Conservation (phyloP, 345 rosid species). For the Citrus medica region DNA sequence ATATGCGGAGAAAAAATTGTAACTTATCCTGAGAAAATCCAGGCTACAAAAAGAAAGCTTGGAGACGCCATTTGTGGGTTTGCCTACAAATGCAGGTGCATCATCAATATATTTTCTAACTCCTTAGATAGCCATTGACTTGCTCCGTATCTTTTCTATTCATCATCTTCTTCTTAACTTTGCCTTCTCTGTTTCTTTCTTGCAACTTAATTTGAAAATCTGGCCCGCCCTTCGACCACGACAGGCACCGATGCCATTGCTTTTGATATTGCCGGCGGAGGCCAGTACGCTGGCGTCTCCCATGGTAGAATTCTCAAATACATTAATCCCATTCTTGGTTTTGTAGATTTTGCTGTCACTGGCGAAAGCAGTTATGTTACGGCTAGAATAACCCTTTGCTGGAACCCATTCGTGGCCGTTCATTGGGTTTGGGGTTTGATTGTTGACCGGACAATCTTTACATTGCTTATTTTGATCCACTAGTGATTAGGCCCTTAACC, state of each 20-base stretch:
- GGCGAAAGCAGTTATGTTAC: slow-evolving; percentile 24
- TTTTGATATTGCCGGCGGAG: neutral
- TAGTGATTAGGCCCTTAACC: too few species aligned
- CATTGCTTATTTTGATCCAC: slow-evolving; percentile 21
- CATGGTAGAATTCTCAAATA: slow-evolving; percentile 44
- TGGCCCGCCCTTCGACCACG: neutral
- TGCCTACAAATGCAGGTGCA: too few species aligned
- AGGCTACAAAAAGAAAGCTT: too few species aligned
- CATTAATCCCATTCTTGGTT: slow-evolving; percentile 25
- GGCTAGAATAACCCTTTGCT: slow-evolving; percentile 16
- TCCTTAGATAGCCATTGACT: too few species aligned
- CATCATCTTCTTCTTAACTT: neutral
- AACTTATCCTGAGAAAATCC: too few species aligned
- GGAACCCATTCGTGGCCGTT: slow-evolving; percentile 21
- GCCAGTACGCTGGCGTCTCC: slow-evolving; percentile 40
- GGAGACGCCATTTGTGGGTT: too few species aligned
- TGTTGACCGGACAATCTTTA: slow-evolving; percentile 30
- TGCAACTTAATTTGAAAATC: too few species aligned
- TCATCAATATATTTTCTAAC: too few species aligned
- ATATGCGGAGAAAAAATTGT: too few species aligned
- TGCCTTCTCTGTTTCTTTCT: neutral
- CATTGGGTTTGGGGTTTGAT: slow-evolving; percentile 36
- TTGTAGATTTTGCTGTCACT: slow-evolving; percentile 24
- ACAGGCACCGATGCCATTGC: neutral
- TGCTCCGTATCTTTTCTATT: neutral